Percentiles rank a stretch among this genome's conserved stretches.
Conservation (phyloP, 2,329 filamentous ascomycete species). For the Cylindrodendrum hubeiense region DNA sequence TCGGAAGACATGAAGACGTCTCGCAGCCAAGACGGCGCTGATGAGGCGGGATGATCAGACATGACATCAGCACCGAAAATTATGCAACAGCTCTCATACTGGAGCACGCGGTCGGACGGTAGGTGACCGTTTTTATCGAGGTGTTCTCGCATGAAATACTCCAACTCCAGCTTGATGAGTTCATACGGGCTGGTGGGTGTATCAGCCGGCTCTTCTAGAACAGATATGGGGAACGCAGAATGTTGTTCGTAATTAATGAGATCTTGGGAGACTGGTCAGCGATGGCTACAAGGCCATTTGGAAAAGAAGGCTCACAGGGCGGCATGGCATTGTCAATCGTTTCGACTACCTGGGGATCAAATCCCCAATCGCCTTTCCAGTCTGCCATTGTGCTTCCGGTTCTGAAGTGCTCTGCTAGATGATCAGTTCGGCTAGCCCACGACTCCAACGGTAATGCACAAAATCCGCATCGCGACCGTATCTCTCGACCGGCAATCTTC, state of each 20-base stretch:
- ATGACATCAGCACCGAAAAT: constrained; percentile 33
- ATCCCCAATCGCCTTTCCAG: constrained; percentile 59
- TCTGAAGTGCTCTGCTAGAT: constrained; percentile 58
- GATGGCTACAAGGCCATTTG: too few relatives aligned
- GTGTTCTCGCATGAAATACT: constrained; percentile 33
- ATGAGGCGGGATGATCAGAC: constrained; percentile 25
- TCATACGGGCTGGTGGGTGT: constrained; percentile 38
- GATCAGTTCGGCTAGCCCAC: constrained; percentile 53
- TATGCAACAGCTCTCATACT: constrained; percentile 34
- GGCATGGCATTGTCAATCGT: constrained; percentile 57
- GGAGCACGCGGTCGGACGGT: constrained; percentile 27
- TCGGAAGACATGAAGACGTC: constrained; percentile 37
- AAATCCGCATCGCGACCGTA: constrained; percentile 57
- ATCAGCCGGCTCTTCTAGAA: constrained; percentile 35
- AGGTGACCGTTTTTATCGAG: constrained; percentile 23
- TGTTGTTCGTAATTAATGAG: too few relatives aligned
- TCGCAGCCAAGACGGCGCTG: constrained; percentile 33
- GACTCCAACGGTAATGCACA: constrained; percentile 51
- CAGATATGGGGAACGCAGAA: neutral
- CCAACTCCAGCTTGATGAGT: constrained; percentile 33
- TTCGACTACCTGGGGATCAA: constrained; percentile 50
- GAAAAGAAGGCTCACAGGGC: too few relatives aligned
- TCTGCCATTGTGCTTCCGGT: constrained; percentile 56
- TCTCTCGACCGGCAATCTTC: constrained; percentile 50
- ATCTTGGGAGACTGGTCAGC: too few relatives aligned